phyloP scores from a whole-genome alignment of 73 alveolate genomes.

The Symbiodinium pilosum region DNA sequence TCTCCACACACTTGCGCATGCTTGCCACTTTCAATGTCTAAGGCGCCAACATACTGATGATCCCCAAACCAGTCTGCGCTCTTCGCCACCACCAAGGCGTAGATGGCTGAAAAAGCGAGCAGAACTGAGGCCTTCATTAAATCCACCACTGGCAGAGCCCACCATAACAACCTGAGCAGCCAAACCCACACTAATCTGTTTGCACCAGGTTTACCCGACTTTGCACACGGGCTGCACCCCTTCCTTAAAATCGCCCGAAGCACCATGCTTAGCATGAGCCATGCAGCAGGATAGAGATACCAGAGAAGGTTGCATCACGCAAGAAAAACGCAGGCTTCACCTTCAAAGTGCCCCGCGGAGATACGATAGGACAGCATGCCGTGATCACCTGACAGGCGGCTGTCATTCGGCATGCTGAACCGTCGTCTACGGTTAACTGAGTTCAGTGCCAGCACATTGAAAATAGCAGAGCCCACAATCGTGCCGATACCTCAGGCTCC shows the following conservation, averaged over 20 bases:
- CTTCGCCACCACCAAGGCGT: conserved; percentile 54
- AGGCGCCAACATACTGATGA: conserved; percentile 25
- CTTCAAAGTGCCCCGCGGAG: conserved; percentile 35
- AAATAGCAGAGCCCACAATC: conserved; percentile 63
- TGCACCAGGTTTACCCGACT: too few relatives aligned
- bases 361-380: conserved; percentile 49
- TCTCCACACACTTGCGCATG: background rate
- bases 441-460: conserved; percentile 44
- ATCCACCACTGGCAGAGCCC: conserved; percentile 68
- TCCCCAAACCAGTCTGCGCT: conserved; percentile 53
- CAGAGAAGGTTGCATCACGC: conserved; percentile 73
- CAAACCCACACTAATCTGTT: too few relatives aligned
- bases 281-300: conserved; percentile 1
- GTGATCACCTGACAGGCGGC: conserved; percentile 14
- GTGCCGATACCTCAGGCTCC: conserved; percentile 78
- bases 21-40: background rate
- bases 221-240: too few relatives aligned
- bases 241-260: too few relatives aligned
- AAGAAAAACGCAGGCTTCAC: conserved; percentile 45
- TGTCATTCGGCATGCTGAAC: background rate
- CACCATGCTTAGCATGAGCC: background rate
- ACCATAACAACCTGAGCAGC: conserved; percentile 48
- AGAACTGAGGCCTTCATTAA: conserved; percentile 15
- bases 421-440: too few relatives aligned
- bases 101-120: conserved; percentile 49